Percentiles rank a stretch among this genome's conserved stretches.
phyloP scores from a whole-genome alignment of 2,329 filamentous ascomycete genomes.

The Colletotrichum paranaense region DNA sequence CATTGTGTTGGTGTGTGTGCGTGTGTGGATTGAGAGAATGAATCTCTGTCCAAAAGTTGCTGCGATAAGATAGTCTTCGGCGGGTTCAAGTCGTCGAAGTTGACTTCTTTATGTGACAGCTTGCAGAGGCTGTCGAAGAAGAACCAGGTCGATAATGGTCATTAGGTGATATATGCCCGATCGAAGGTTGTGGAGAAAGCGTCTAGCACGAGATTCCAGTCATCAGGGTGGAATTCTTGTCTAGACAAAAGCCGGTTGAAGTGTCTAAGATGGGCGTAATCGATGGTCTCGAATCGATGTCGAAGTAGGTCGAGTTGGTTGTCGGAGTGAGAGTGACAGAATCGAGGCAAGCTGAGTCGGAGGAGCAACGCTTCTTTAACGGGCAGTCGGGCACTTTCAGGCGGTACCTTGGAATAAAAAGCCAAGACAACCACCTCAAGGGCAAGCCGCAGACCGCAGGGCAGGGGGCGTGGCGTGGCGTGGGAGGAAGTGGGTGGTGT shows the following conservation, averaged over 20 bases:
- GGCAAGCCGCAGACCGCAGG: conserved; percentile 9
- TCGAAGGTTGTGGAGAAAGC: conserved; percentile 9
- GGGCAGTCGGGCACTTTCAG: conserved; percentile 21
- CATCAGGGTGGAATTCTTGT: conserved; percentile 16
- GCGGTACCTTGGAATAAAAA: conserved; percentile 14
- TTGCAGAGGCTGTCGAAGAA: conserved; percentile 33
- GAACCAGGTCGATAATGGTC: conserved; percentile 28
- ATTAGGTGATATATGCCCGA: conserved; percentile 19
- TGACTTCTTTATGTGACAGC: conserved; percentile 30
- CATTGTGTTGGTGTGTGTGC: conserved; percentile 8
- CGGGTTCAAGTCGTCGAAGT: conserved; percentile 3
- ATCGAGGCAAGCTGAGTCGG: conserved; percentile 6
- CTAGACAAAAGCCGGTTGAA: conserved; percentile 2
- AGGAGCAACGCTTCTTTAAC: conserved; percentile 36
- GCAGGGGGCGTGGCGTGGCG: conserved; percentile 22
- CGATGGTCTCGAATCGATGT: not conserved
- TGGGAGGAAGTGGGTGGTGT: conserved; percentile 17
- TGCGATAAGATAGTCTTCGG: not conserved
- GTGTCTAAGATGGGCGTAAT: not conserved
- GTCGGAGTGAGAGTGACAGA: not conserved
- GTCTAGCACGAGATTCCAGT: conserved; percentile 24
- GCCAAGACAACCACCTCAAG: conserved; percentile 3
- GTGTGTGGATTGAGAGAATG: not conserved
- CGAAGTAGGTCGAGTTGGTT: not conserved
- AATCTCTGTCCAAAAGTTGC: not conserved